Conservation (phyloP, 2,329 filamentous ascomycete species). For the Neoascochyta sp. region DNA sequence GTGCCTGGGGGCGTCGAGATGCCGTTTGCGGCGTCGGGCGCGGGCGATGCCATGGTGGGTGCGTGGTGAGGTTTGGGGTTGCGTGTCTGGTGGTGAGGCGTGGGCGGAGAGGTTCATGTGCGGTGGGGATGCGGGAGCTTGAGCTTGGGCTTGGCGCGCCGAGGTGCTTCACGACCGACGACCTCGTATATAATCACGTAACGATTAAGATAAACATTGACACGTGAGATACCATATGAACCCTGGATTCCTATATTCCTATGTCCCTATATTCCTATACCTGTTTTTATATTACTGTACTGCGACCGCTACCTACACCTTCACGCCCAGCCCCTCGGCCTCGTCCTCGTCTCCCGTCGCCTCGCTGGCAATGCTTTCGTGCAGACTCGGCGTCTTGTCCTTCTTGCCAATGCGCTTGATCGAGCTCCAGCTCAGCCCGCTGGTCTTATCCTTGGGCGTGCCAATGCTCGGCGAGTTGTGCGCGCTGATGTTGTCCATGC, state of each 20-base stretch:
- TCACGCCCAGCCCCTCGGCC: constrained; percentile 10
- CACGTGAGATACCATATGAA: too few species aligned
- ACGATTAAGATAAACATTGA: too few species aligned
- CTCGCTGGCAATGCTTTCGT: constrained; percentile 45
- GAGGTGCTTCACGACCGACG: too few species aligned
- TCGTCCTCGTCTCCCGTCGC: constrained; percentile 39
- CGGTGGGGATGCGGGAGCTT: not conserved
- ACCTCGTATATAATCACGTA: too few species aligned
- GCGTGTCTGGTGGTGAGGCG: constrained; percentile 1
- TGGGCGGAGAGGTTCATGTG: not conserved
- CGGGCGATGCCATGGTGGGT: constrained; percentile 38
- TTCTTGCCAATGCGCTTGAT: constrained; percentile 44
- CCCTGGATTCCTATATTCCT: too few species aligned
- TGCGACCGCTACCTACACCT: too few species aligned
- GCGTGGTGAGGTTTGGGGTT: constrained; percentile 3
- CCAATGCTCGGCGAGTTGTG: constrained; percentile 37
- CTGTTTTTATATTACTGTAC: too few species aligned
- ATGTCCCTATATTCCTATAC: too few species aligned
- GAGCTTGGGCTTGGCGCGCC: constrained; percentile 10
- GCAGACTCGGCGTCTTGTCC: constrained; percentile 46
- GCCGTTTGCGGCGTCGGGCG: constrained; percentile 35
- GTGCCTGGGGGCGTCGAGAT: constrained; percentile 40
- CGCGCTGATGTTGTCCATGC: constrained; percentile 26
- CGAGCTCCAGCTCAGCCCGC: constrained; percentile 44
- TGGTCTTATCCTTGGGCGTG: constrained; percentile 37